phyloP scores from a whole-genome alignment of 495 filamentous ascomycete genomes.

The Aspergillus leporis region DNA sequence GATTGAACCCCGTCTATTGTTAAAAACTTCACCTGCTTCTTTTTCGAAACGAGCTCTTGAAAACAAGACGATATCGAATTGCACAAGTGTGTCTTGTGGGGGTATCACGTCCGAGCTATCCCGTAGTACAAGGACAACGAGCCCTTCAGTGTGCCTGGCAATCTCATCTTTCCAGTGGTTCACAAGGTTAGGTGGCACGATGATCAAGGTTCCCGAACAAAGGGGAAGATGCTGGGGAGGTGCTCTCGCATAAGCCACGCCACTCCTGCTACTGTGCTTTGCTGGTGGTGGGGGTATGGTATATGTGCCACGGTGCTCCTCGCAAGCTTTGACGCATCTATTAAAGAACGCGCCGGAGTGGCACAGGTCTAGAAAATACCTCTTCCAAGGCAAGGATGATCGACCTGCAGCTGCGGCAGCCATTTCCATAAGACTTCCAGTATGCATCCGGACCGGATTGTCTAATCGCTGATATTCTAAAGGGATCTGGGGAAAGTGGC shows the following conservation, averaged over 20 bases:
- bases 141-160: constrained; percentile 64
- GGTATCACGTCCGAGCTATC: constrained; percentile 58
- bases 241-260: constrained; percentile 36
- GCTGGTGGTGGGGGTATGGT: constrained; percentile 48
- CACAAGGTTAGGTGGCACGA: constrained; percentile 54
- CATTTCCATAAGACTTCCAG: constrained; percentile 65
- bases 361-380: constrained; percentile 48
- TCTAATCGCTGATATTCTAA: constrained; percentile 53
- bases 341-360: constrained; percentile 38
- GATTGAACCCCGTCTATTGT: constrained; percentile 34
- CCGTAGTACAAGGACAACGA: constrained; percentile 64
- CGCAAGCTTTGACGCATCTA: constrained; percentile 57
- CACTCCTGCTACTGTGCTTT: constrained; percentile 44
- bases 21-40: constrained; percentile 44
- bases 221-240: constrained; percentile 57
- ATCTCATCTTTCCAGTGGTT: constrained; percentile 62
- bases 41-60: constrained; percentile 71
- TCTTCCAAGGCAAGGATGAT: constrained; percentile 68
- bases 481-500: constrained; percentile 66
- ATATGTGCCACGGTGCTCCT: constrained; percentile 54
- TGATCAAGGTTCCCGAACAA: constrained; percentile 62
- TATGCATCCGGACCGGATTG: constrained; percentile 41
- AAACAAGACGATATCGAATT: constrained; percentile 80
- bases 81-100: constrained; percentile 53
- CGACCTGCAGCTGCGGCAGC: constrained; percentile 66